These are phyloP conservation scores for Candida pseudoglaebosa DNA, from an alignment of 805 yeast genomes.

Conservation along the genomic window DNA sequence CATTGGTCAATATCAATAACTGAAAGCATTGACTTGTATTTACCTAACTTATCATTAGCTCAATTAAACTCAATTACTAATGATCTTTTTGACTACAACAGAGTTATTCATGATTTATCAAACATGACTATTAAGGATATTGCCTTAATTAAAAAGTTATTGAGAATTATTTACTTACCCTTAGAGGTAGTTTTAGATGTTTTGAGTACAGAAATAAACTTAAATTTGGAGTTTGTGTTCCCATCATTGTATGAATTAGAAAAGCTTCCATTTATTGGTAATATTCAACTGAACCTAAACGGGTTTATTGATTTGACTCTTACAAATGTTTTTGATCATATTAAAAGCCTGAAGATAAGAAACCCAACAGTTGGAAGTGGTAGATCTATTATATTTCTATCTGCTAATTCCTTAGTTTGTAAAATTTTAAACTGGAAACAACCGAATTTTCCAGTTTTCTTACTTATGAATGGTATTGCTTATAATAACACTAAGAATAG, in stretches of 20 bases:
- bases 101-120: slow-evolving; percentile 35
- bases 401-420: slow-evolving; percentile 86
- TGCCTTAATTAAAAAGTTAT: slow-evolving; percentile 37
- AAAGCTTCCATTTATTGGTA: slow-evolving; percentile 36
- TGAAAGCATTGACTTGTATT: slow-evolving; percentile 51
- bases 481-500: slow-evolving; percentile 20
- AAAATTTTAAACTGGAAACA: slow-evolving; percentile 96
- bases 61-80: slow-evolving; percentile 41
- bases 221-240: slow-evolving; percentile 71
- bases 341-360: slow-evolving; percentile 40
- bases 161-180: slow-evolving; percentile 51
- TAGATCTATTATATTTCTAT: slow-evolving; percentile 77
- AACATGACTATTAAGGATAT: slow-evolving; percentile 35
- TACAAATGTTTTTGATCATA: slow-evolving; percentile 71
- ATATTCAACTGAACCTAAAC: slow-evolving; percentile 54
- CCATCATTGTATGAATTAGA: slow-evolving; percentile 55
- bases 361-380: slow-evolving; percentile 12
- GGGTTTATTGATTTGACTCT: slow-evolving; percentile 71
- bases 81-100: slow-evolving; percentile 36
- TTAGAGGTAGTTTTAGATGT: slow-evolving; percentile 54
- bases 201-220: slow-evolving; percentile 56
- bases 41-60: slow-evolving; percentile 53
- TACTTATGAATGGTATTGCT: slow-evolving; percentile 68
- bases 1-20: slow-evolving; percentile 51
- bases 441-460: slow-evolving; percentile 93